These are phyloP conservation scores for Spiromastix sp. DNA, from an alignment of 2,329 filamentous ascomycete species.

Conservation along the genomic window DNA sequence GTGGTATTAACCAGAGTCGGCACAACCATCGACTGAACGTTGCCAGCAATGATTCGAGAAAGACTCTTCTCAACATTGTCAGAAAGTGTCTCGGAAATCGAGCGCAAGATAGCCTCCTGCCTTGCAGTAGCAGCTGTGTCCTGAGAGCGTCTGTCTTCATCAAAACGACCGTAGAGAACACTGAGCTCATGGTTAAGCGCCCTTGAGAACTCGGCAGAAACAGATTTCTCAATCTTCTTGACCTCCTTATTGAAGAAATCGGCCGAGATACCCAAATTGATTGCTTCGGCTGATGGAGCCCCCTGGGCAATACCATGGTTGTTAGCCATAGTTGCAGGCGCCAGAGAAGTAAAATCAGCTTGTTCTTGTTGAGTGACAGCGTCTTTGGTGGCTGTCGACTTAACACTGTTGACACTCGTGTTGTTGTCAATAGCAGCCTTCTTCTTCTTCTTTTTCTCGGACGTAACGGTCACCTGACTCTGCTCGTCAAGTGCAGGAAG, in stretches of 20 bases:
- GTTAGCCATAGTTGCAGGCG: neutral
- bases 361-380: conserved; percentile 5
- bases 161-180: conserved; percentile 50
- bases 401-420: conserved; percentile 38
- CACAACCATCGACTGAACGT: conserved; percentile 65
- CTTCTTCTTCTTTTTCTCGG: conserved; percentile 62
- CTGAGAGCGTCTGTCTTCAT: conserved; percentile 57
- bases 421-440: too few species aligned
- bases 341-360: neutral
- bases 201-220: conserved; percentile 41
- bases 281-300: neutral
- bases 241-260: conserved; percentile 53
- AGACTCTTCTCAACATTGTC: conserved; percentile 69
- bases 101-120: conserved; percentile 57
- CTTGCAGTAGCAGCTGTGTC: conserved; percentile 54
- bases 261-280: conserved; percentile 28
- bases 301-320: neutral
- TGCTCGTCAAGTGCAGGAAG: conserved; percentile 16
- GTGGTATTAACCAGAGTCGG: conserved; percentile 62
- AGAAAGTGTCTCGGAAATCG: conserved; percentile 58
- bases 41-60: conserved; percentile 62
- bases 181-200: conserved; percentile 42
- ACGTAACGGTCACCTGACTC: conserved; percentile 16
- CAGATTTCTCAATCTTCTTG: conserved; percentile 40
- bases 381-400: conserved; percentile 29